These are phyloP conservation scores for Phytophthora fragariae DNA, from an alignment of 352 stramenopile genomes.

Conservation along the genomic window DNA sequence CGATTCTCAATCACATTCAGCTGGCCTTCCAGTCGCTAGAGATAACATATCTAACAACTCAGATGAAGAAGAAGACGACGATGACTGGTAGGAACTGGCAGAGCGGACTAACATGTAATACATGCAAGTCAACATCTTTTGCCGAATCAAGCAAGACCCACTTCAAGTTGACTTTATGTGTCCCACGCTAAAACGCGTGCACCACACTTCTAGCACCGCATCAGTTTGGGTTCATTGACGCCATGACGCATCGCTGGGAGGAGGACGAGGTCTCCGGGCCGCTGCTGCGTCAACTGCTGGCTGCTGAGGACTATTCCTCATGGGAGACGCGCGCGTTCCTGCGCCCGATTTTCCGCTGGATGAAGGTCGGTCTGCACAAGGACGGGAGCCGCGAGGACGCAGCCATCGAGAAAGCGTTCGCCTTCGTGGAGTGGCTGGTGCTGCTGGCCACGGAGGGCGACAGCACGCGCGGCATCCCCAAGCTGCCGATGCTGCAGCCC, in stretches of 20 bases:
- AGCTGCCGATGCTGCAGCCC: slow-evolving; percentile 55
- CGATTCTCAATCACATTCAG: slow-evolving; percentile 5
- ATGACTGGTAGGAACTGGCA: slow-evolving; percentile 35
- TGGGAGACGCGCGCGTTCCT: slow-evolving; percentile 75
- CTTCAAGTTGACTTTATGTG: slow-evolving; percentile 10
- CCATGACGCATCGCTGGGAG: slow-evolving; percentile 34
- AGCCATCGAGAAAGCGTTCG: slow-evolving; percentile 68
- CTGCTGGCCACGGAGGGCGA: slow-evolving; percentile 60
- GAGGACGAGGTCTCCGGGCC: slow-evolving; percentile 41
- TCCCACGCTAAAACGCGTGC: neutral
- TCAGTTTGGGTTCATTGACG: slow-evolving; percentile 19
- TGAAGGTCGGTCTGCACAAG: slow-evolving; percentile 70
- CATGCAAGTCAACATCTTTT: neutral
- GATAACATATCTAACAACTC: slow-evolving; percentile 23
- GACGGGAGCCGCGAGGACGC: slow-evolving; percentile 61
- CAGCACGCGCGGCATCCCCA: slow-evolving; percentile 44
- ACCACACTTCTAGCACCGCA: neutral
- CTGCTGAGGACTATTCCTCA: slow-evolving; percentile 31
- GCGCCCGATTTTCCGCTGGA: slow-evolving; percentile 75
- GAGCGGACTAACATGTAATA: neutral
- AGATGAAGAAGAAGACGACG: slow-evolving; percentile 28
- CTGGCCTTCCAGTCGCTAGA: neutral
- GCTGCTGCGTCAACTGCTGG: slow-evolving; percentile 35
- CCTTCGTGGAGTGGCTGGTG: slow-evolving; percentile 79
- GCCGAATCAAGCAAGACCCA: neutral